Percentiles rank a stretch among this genome's conserved stretches.
Evolutionary conservation across 768 basidiomycete genomes (phyloP).

Genomic region (Naganishia vishniacii): DNA sequence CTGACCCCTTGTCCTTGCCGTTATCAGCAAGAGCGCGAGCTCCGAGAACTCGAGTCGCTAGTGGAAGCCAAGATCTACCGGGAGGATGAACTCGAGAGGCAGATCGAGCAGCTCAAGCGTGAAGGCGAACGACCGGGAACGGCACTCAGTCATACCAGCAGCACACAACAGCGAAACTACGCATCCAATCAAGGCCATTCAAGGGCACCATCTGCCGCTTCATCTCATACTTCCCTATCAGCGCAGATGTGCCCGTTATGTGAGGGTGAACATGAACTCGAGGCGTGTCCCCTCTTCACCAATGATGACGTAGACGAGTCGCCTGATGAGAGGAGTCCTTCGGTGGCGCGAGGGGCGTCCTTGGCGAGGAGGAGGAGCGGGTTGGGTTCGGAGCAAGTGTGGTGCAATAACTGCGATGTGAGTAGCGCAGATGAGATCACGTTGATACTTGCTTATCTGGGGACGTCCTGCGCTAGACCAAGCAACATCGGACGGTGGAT

Average conservation of each 20-base stretch:
- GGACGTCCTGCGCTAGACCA: neutral
- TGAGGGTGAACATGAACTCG: slow-evolving; percentile 43
- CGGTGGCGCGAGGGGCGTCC: neutral
- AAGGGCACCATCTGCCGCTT: neutral
- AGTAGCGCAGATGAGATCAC: too few relatives aligned
- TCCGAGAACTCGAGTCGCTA: slow-evolving; percentile 82
- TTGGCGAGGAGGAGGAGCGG: slow-evolving; percentile 7
- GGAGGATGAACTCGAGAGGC: slow-evolving; percentile 45
- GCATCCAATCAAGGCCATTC: neutral
- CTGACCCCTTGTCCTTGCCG: slow-evolving; percentile 1
- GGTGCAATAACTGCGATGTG: slow-evolving; percentile 48
- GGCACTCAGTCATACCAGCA: slow-evolving; percentile 3
- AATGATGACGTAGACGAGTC: slow-evolving; percentile 31
- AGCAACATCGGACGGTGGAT: slow-evolving; percentile 33
- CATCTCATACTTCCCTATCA: slow-evolving; percentile 21
- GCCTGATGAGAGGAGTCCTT: slow-evolving; percentile 15
- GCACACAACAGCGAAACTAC: neutral
- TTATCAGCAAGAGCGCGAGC: slow-evolving; percentile 87
- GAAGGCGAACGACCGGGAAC: slow-evolving; percentile 5
- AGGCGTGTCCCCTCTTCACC: slow-evolving; percentile 42
- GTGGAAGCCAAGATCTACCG: slow-evolving; percentile 80
- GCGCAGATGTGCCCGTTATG: slow-evolving; percentile 39
- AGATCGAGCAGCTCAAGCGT: slow-evolving; percentile 35
- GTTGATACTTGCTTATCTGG: too few relatives aligned
- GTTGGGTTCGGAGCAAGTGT: slow-evolving; percentile 25